Conservation (phyloP, 2,329 filamentous ascomycete genomes). For the Sporothrix variecibatus region DNA sequence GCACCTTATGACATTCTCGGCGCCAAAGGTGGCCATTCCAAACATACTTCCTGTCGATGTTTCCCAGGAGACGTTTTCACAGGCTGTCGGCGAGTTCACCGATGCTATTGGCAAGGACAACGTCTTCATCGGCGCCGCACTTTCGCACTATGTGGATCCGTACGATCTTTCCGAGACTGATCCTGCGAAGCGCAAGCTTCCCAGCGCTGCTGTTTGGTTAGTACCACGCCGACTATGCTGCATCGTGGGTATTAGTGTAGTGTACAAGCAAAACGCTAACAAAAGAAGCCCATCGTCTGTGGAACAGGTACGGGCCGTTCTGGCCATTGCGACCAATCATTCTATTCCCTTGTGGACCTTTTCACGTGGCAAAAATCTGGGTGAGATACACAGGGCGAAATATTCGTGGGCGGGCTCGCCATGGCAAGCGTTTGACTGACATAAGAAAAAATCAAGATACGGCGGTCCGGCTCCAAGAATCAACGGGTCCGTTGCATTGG, state of each 20-base stretch:
- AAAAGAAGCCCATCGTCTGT: not conserved
- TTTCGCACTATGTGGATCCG: constrained; percentile 46
- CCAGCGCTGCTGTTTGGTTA: constrained; percentile 44
- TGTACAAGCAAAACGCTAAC: not conserved
- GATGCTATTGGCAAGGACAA: constrained; percentile 40
- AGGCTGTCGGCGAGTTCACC: constrained; percentile 39
- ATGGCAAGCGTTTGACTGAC: too few relatives aligned
- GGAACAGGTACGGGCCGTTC: constrained; percentile 37
- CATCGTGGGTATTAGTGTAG: too few relatives aligned
- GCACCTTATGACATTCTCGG: constrained; percentile 43
- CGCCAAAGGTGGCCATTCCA: constrained; percentile 39
- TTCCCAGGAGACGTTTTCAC: constrained; percentile 39
- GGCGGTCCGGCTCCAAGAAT: constrained; percentile 52
- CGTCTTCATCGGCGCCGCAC: constrained; percentile 39
- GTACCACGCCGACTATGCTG: not conserved
- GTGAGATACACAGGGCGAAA: not conserved
- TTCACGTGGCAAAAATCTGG: constrained; percentile 47
- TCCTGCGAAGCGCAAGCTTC: constrained; percentile 40
- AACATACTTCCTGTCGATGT: constrained; percentile 42
- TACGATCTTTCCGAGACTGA: constrained; percentile 44
- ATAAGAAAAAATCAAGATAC: constrained; percentile 41
- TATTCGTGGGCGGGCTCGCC: too few relatives aligned
- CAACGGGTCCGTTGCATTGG: constrained; percentile 48
- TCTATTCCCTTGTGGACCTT: constrained; percentile 39
- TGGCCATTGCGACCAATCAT: constrained; percentile 41